Evolutionary conservation across 1,284 basidiomycete species (phyloP).

Genomic region (Apiotrichum laibachii): DNA sequence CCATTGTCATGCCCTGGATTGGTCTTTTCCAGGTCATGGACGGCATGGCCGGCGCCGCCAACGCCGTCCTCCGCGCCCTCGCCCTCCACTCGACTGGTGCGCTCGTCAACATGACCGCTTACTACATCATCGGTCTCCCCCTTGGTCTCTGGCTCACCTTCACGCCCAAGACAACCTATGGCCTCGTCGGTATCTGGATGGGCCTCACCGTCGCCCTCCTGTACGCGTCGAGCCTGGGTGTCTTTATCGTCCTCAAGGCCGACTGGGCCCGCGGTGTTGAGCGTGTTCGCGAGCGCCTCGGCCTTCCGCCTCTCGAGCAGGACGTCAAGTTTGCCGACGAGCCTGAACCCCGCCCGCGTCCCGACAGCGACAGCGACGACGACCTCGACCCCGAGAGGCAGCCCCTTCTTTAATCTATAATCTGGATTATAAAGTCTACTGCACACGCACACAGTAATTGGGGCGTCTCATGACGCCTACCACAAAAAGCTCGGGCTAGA

Average conservation of each 20-base stretch:
- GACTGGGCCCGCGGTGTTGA: slow-evolving; percentile 52
- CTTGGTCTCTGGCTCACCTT: slow-evolving; percentile 54
- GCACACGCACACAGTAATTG: no score
- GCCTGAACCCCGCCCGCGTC: slow-evolving; percentile 3
- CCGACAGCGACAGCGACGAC: background rate
- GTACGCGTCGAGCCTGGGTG: slow-evolving; percentile 47
- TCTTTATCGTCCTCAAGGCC: slow-evolving; percentile 49
- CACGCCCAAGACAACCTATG: slow-evolving; percentile 34
- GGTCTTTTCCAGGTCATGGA: slow-evolving; percentile 73
- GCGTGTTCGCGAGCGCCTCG: slow-evolving; percentile 48
- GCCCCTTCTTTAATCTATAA: slow-evolving; percentile 44
- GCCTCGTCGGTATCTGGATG: slow-evolving; percentile 54
- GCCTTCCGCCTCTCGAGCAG: slow-evolving; percentile 20
- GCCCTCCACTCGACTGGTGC: slow-evolving; percentile 61
- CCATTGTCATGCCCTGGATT: slow-evolving; percentile 64
- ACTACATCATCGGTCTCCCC: slow-evolving; percentile 55
- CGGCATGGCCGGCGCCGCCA: slow-evolving; percentile 64
- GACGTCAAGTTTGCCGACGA: slow-evolving; percentile 18
- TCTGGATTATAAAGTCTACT: slow-evolving; percentile 24
- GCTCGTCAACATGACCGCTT: slow-evolving; percentile 54
- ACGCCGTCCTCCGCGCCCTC: slow-evolving; percentile 71
- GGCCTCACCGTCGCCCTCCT: slow-evolving; percentile 53
- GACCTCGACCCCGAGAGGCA: slow-evolving; percentile 50
- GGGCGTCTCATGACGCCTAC: no score
- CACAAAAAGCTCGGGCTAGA: no score